Conservation (phyloP, 257 asterid genomes). For the Capsicum pubescens region DNA sequence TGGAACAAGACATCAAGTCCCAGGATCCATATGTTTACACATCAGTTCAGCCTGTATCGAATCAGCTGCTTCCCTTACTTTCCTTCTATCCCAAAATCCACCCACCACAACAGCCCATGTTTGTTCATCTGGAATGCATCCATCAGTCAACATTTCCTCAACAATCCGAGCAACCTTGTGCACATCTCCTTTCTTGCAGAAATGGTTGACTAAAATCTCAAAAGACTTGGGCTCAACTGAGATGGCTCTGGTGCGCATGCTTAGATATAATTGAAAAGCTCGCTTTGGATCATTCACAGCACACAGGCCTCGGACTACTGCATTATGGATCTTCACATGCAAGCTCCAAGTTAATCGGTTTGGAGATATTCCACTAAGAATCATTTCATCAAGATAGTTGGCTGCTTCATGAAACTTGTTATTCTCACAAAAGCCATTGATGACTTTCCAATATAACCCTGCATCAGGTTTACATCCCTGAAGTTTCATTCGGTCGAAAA, state of each 20-base stretch:
- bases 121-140: slow-evolving; percentile 68
- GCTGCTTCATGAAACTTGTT: slow-evolving; percentile 76
- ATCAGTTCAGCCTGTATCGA: slow-evolving; percentile 48
- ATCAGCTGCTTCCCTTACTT: slow-evolving; percentile 70
- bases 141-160: slow-evolving; percentile 83
- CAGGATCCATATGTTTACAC: slow-evolving; percentile 35
- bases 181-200: slow-evolving; percentile 64
- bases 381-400: slow-evolving; percentile 87
- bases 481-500: slow-evolving; percentile 88
- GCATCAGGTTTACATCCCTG: slow-evolving; percentile 95
- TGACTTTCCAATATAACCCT: slow-evolving; percentile 74
- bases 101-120: slow-evolving; percentile 63
- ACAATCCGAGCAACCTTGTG: slow-evolving; percentile 69
- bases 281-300: slow-evolving; percentile 50
- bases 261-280: slow-evolving; percentile 68
- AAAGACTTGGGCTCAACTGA: slow-evolving; percentile 69
- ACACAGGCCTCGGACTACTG: slow-evolving; percentile 70
- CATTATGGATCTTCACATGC: slow-evolving; percentile 77
- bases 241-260: slow-evolving; percentile 77
- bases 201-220: slow-evolving; percentile 55
- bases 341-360: slow-evolving; percentile 85
- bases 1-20: slow-evolving; percentile 38
- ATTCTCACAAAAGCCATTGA: slow-evolving; percentile 63
- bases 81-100: slow-evolving; percentile 70
- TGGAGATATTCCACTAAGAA: slow-evolving; percentile 77